Conservation (phyloP, 176 grass and related monocot species). For the Neostapfia colusana region DNA sequence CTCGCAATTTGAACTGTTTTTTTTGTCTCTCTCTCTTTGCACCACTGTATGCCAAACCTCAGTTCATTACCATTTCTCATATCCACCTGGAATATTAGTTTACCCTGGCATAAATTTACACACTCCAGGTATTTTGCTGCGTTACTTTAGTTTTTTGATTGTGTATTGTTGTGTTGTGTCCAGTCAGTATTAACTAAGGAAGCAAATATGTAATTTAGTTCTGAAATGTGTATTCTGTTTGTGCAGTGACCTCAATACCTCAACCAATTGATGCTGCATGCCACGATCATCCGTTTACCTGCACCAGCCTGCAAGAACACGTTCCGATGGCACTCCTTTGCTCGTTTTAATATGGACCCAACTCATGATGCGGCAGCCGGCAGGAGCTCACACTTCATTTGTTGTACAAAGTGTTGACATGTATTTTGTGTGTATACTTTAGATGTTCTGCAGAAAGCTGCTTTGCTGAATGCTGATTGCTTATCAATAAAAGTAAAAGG, state of each 20-base stretch:
- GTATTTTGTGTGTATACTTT: constrained; percentile 32
- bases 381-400: neutral
- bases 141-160: neutral
- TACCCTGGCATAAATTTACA: neutral
- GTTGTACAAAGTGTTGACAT: constrained; percentile 35
- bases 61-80: neutral
- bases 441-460: neutral
- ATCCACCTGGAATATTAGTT: neutral
- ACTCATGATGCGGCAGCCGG: constrained; percentile 1
- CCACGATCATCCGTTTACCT: neutral
- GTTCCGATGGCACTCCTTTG: constrained; percentile 1
- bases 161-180: neutral
- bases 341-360: constrained; percentile 1
- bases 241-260: constrained; percentile 1
- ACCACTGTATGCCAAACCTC: neutral
- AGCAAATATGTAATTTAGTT: neutral
- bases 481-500: constrained; percentile 27
- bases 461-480: neutral
- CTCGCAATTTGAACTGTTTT: neutral
- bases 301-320: constrained; percentile 4
- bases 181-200: too few relatives aligned
- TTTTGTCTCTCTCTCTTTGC: neutral
- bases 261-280: neutral
- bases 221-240: constrained; percentile 12
- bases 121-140: neutral